A percentile compares a stretch with the other conserved stretches of the same genome.
These are phyloP conservation scores for Fraxinus anomala DNA, from an alignment of 257 asterid genomes.

Conservation along the genomic window DNA sequence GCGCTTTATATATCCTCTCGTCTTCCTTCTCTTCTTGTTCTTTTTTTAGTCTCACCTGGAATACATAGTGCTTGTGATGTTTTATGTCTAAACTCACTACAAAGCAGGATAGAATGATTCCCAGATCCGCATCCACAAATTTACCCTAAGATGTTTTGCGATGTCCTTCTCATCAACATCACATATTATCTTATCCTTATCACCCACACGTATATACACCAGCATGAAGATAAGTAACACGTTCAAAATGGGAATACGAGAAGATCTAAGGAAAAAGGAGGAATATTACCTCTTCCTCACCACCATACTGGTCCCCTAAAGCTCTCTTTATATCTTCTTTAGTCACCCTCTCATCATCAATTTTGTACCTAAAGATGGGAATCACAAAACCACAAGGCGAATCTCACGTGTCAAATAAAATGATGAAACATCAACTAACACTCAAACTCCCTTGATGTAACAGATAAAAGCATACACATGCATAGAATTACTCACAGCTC, in stretches of 20 bases:
- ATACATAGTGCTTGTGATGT: slow-evolving; percentile 24
- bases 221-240: slow-evolving; percentile 60
- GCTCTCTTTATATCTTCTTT: slow-evolving; percentile 96
- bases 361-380: slow-evolving; percentile 68
- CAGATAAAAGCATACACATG: background rate
- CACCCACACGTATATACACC: slow-evolving; percentile 93
- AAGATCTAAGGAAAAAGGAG: slow-evolving; percentile 12
- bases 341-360: slow-evolving; percentile 98
- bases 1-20: slow-evolving; percentile 87
- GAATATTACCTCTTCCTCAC: slow-evolving; percentile 89
- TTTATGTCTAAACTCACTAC: slow-evolving; percentile 23
- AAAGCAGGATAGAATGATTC: slow-evolving; percentile 11
- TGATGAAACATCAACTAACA: slow-evolving; percentile 6
- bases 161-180: slow-evolving; percentile 98
- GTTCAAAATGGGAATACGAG: slow-evolving; percentile 13
- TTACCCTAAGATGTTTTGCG: slow-evolving; percentile 96
- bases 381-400: slow-evolving; percentile 25
- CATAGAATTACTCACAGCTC: slow-evolving; percentile 57
- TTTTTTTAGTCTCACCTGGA: slow-evolving; percentile 89
- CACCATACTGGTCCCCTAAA: slow-evolving; percentile 96
- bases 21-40: slow-evolving; percentile 98
- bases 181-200: slow-evolving; percentile 94
- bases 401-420: slow-evolving; percentile 6
- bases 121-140: slow-evolving; percentile 21
- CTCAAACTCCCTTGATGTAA: background rate